Evolutionary conservation across 1,139 yeast species (phyloP), one percentile per base, ranked within the genome.

Genomic region (Chernovozyma sophiae-reginae): DNA sequence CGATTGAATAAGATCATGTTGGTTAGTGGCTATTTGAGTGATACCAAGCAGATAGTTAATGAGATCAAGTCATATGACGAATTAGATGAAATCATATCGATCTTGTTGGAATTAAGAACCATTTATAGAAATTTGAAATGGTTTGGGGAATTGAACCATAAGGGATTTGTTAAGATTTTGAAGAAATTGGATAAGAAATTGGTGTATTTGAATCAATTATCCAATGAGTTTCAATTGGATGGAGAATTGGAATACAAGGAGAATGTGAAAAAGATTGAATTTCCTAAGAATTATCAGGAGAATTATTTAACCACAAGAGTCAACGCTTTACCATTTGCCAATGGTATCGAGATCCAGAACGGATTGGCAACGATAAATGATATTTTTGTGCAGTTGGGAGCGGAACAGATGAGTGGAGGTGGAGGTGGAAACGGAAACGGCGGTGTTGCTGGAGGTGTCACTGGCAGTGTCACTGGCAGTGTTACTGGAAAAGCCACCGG

Each of bases 141-240:
- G 96, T 92, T 79, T 57, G 95, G 95, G 14, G 97, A 90, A 51
- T 75, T 90, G 51, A 92, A 92, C 64, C 87, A 85, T 56, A 81
- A 92, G 43, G 98, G 96, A 0, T 85, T 89, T 52, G 74, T 80
- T 40, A 92, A 92, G 65, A 92, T 92, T 46, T 68, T 92, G 55
- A 92, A 92, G 64, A 89, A 89, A 53, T 72, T 89, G 48, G 97
- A 92, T 57, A 92, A 92, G 65, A 87, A 87, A 56, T 70, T 83
- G 39, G 45, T 51, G 4, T 51, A 52, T 18, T 54, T 65, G 34
- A 47, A 49, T 23, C 46, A 44, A 12, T 32, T 39, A 18, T 43
- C 54, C 11, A 46, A 51, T 28, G 43, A 43, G 31, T 39, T 30
- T 14, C 48, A 45, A 31, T 35, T 47, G 15, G 38, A 41, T 22